Percentiles rank a stretch among this genome's conserved stretches.
These are phyloP conservation scores for Monosporascus ibericus DNA, from an alignment of 2,329 filamentous ascomycete genomes.

Conservation along the genomic window DNA sequence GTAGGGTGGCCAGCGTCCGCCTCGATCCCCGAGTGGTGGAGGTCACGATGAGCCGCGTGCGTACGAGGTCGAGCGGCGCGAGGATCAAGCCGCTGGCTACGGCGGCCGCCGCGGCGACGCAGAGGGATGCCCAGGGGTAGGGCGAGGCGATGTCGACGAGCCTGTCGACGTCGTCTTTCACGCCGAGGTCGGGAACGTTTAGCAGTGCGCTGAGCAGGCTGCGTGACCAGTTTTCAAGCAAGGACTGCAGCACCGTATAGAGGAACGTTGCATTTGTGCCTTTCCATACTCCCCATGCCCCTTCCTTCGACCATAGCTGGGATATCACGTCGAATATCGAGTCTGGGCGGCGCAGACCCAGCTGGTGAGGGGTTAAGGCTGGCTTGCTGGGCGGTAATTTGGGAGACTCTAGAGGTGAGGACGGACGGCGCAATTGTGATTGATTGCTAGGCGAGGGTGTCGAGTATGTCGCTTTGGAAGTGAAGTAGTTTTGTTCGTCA, in stretches of 20 bases:
- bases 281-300: conserved; percentile 91
- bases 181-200: conserved; percentile 78
- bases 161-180: conserved; percentile 72
- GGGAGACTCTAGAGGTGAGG: conserved; percentile 27
- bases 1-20: conserved; percentile 71
- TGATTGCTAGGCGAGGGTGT: conserved; percentile 45
- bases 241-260: conserved; percentile 78
- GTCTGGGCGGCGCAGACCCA: conserved; percentile 67
- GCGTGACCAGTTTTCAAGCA: conserved; percentile 86
- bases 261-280: conserved; percentile 87
- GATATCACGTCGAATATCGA: conserved; percentile 82
- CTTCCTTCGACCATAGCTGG: conserved; percentile 84
- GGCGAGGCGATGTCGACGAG: conserved; percentile 67
- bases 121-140: conserved; percentile 74
- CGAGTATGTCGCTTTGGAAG: conserved; percentile 48
- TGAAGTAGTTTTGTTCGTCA: conserved; percentile 83
- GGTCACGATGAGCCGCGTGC: conserved; percentile 83
- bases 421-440: conserved; percentile 25
- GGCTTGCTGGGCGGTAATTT: conserved; percentile 27
- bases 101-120: conserved; percentile 60
- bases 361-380: conserved; percentile 46
- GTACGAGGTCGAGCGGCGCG: conserved; percentile 81
- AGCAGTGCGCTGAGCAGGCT: conserved; percentile 86
- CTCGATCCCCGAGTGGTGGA: conserved; percentile 68
- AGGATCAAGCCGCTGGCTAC: conserved; percentile 73